Percentiles rank a stretch among this genome's conserved stretches.
Evolutionary conservation across 2,329 filamentous ascomycete genomes (phyloP).

Genomic region (Trichoderma sp.): DNA sequence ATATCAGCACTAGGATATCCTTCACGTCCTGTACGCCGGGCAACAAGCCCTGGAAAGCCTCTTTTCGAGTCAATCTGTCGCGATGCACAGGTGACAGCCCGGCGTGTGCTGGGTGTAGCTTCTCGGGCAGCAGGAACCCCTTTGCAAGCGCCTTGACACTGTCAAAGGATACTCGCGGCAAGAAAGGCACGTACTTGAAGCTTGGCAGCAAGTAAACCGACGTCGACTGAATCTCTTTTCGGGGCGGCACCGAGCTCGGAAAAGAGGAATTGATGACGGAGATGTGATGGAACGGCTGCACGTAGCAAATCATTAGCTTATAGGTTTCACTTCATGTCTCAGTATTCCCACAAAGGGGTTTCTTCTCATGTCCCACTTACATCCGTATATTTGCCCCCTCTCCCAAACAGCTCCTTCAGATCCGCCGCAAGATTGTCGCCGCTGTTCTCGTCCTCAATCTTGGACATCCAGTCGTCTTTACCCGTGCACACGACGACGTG

Average conservation of each 20-base stretch:
- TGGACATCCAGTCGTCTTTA: slow-evolving; percentile 74
- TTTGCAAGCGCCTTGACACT: slow-evolving; percentile 58
- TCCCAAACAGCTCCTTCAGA: slow-evolving; percentile 67
- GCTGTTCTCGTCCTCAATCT: slow-evolving; percentile 77
- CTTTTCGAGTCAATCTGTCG: slow-evolving; percentile 51
- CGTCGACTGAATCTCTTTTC: slow-evolving; percentile 48
- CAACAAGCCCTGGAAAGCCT: slow-evolving; percentile 51
- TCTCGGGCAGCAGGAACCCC: slow-evolving; percentile 63
- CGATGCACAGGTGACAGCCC: slow-evolving; percentile 57
- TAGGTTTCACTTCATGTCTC: neutral
- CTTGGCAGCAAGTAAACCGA: slow-evolving; percentile 78
- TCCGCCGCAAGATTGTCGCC: slow-evolving; percentile 67
- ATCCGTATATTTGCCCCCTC: slow-evolving; percentile 65
- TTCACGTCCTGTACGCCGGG: slow-evolving; percentile 58
- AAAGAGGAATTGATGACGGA: slow-evolving; percentile 77
- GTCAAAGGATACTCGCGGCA: slow-evolving; percentile 61
- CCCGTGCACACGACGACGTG: slow-evolving; percentile 85
- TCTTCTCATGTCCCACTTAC: slow-evolving; percentile 43
- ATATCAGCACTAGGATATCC: slow-evolving; percentile 78
- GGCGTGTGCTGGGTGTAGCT: slow-evolving; percentile 61
- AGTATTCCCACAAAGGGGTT: neutral
- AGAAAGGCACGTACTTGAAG: slow-evolving; percentile 75
- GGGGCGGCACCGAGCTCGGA: slow-evolving; percentile 50
- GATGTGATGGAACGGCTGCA: slow-evolving; percentile 78
- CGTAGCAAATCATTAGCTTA: neutral